phyloP scores from a whole-genome alignment of 805 yeast genomes.

The Candida germanica region DNA sequence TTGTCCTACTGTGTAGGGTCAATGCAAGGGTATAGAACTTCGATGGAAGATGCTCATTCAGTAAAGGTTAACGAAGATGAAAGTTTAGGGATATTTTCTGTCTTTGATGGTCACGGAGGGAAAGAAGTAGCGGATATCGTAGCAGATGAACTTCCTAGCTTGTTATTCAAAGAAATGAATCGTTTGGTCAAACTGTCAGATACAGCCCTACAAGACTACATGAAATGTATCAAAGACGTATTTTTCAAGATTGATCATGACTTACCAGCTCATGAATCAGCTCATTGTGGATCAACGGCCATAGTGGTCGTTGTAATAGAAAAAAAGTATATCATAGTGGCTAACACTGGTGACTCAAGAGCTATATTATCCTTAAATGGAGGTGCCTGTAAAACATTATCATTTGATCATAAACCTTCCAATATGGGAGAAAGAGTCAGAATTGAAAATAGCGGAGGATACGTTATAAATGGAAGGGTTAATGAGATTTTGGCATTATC shows the following conservation, averaged over 20 bases:
- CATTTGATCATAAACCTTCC: slow-evolving; percentile 44
- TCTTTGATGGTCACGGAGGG: slow-evolving; percentile 86
- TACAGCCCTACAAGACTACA: slow-evolving; percentile 15
- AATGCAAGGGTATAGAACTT: slow-evolving; percentile 73
- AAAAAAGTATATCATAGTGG: slow-evolving; percentile 47
- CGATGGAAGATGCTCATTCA: slow-evolving; percentile 76
- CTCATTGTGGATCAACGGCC: slow-evolving; percentile 44
- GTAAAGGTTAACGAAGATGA: slow-evolving; percentile 46
- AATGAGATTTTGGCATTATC: slow-evolving; percentile 43
- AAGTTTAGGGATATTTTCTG: slow-evolving; percentile 54
- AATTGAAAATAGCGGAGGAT: slow-evolving; percentile 40
- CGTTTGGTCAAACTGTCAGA: slow-evolving; percentile 4
- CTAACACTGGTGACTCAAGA: slow-evolving; percentile 78
- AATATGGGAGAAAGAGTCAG: slow-evolving; percentile 43
- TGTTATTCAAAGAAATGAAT: slow-evolving; percentile 30
- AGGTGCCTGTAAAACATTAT: slow-evolving; percentile 51
- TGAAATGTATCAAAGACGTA: slow-evolving; percentile 25
- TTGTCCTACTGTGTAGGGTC: slow-evolving; percentile 63
- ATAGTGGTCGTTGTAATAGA: slow-evolving; percentile 30
- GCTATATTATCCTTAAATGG: slow-evolving; percentile 57
- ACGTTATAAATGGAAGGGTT: slow-evolving; percentile 35
- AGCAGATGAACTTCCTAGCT: slow-evolving; percentile 38
- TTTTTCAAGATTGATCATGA: slow-evolving; percentile 38
- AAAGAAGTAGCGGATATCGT: slow-evolving; percentile 55
- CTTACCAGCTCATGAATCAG: slow-evolving; percentile 23